These are phyloP conservation scores for Pythium phragmitis DNA, from an alignment of 352 stramenopile genomes.

Conservation along the genomic window DNA sequence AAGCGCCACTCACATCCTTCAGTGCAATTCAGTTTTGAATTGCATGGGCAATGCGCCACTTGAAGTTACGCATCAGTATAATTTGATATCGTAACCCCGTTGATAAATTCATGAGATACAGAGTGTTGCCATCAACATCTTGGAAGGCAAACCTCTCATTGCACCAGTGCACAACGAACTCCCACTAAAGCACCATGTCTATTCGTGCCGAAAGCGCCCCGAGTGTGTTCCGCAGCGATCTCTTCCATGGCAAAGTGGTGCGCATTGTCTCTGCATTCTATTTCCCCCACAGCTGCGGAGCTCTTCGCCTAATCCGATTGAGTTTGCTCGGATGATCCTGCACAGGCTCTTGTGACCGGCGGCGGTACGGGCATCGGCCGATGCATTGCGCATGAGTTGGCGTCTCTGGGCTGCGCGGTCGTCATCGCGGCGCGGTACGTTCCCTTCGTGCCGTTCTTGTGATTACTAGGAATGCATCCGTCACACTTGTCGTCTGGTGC, in stretches of 20 bases:
- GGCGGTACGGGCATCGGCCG: conserved; percentile 86
- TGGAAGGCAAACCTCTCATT: not conserved
- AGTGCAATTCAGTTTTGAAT: conserved; percentile 32
- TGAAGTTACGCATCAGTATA: conserved; percentile 28
- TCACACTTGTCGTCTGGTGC: not conserved
- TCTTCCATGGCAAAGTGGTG: conserved; percentile 82
- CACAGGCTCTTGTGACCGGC: conserved; percentile 80
- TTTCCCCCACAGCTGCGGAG: not conserved
- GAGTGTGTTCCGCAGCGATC: conserved; percentile 59
- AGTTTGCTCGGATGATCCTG: not conserved
- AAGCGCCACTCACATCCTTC: conserved; percentile 6
- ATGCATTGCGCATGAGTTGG: conserved; percentile 79
- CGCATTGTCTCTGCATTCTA: conserved; percentile 6
- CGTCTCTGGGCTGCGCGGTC: conserved; percentile 69
- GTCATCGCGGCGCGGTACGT: conserved; percentile 74
- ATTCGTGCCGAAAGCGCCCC: conserved; percentile 53
- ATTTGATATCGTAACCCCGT: conserved; percentile 2
- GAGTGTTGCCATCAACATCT: conserved; percentile 31
- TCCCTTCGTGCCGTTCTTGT: not conserved
- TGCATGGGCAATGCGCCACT: conserved; percentile 11
- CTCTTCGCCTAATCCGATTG: not conserved
- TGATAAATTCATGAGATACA: conserved; percentile 3
- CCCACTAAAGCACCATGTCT: conserved; percentile 25
- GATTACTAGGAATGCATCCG: not conserved
- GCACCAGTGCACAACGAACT: not conserved